Evolutionary conservation across 2,329 filamentous ascomycete species (phyloP).

Genomic region (Calonectria multiphialidica): DNA sequence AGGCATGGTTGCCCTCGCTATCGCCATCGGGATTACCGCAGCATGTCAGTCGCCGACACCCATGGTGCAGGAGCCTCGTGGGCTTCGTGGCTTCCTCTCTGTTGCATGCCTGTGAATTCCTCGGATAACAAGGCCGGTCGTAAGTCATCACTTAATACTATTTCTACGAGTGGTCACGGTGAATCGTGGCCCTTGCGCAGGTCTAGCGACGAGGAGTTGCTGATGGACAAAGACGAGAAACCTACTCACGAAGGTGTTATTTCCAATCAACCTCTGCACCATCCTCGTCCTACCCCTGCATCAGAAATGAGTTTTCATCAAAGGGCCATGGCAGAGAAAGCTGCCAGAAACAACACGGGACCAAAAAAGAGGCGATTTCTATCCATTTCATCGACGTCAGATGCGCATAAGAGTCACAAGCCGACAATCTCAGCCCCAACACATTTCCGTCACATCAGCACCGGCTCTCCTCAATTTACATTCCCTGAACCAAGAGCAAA

Average conservation of each 20-base stretch:
- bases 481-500: conserved; percentile 26
- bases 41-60: conserved; percentile 57
- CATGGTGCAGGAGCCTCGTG: conserved; percentile 55
- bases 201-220: conserved; percentile 44
- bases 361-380: conserved; percentile 61
- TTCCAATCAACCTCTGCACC: conserved; percentile 44
- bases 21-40: conserved; percentile 34
- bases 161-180: conserved; percentile 28
- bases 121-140: conserved; percentile 54
- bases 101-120: conserved; percentile 57
- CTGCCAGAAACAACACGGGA: conserved; percentile 55
- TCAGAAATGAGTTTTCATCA: conserved; percentile 32
- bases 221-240: conserved; percentile 49
- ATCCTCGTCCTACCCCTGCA: conserved; percentile 44
- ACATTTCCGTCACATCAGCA: conserved; percentile 70
- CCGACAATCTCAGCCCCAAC: conserved; percentile 70
- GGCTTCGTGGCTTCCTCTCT: conserved; percentile 61
- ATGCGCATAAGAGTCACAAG: conserved; percentile 55
- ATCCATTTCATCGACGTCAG: conserved; percentile 57
- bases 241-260: conserved; percentile 39
- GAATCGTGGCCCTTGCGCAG: conserved; percentile 44
- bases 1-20: conserved; percentile 39
- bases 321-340: conserved; percentile 36
- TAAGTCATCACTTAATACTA: conserved; percentile 47
- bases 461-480: conserved; percentile 55